Evolutionary conservation across 225 moss, liverwort and hornwort species (phyloP).

Genomic region (Polytrichum formosum): DNA sequence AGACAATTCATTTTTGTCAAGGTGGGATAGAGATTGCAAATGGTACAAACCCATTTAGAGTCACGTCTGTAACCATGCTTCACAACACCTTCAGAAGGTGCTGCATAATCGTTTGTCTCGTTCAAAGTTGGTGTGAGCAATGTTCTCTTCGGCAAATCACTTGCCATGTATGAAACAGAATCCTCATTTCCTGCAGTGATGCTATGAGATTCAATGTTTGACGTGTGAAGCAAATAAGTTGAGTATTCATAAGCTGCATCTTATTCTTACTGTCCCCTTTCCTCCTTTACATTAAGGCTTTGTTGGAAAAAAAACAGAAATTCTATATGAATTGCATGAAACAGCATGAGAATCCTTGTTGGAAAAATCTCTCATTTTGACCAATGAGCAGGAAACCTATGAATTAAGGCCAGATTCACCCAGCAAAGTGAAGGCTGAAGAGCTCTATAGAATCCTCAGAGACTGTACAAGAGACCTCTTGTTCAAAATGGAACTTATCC

Average conservation of each 20-base stretch:
- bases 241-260: neutral
- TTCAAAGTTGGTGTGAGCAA: slow-evolving; percentile 46
- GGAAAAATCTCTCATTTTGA: too few relatives aligned
- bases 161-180: slow-evolving; percentile 68
- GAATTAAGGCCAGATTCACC: neutral
- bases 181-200: slow-evolving; percentile 55
- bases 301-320: too few relatives aligned
- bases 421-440: slow-evolving; percentile 11
- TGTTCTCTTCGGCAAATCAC: slow-evolving; percentile 66
- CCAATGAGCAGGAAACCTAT: too few relatives aligned
- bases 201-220: too few relatives aligned
- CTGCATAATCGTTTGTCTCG: slow-evolving; percentile 39
- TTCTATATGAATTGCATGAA: too few relatives aligned
- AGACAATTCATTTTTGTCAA: too few relatives aligned
- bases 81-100: slow-evolving; percentile 32
- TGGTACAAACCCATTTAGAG: slow-evolving; percentile 70
- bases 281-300: too few relatives aligned
- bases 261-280: too few relatives aligned
- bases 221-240: neutral
- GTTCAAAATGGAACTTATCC: slow-evolving; percentile 8
- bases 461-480: slow-evolving; percentile 16
- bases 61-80: slow-evolving; percentile 73
- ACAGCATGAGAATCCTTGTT: too few relatives aligned
- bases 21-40: too few relatives aligned
- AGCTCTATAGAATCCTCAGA: slow-evolving; percentile 20